Conservation (phyloP, 495 filamentous ascomycete genomes). For the Neurospora tetrasperma region DNA sequence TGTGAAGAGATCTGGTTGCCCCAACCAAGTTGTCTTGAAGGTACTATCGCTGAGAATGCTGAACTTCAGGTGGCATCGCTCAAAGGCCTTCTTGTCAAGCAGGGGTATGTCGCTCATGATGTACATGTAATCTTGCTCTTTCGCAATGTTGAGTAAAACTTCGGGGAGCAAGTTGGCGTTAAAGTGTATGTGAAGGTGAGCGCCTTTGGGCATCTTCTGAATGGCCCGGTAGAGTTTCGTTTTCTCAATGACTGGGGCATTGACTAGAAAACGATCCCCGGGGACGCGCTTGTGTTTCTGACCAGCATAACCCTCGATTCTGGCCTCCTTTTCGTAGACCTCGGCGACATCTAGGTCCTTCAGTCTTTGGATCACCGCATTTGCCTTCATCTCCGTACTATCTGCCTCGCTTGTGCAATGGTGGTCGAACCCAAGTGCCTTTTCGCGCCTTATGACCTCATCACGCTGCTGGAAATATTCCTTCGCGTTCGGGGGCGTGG, state of each 20-base stretch:
- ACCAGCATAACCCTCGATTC: slow-evolving; percentile 17
- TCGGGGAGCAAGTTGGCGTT: slow-evolving; percentile 42
- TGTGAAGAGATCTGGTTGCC: slow-evolving; percentile 10
- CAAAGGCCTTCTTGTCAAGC: slow-evolving; percentile 14
- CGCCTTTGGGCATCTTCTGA: slow-evolving; percentile 40
- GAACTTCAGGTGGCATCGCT: slow-evolving; percentile 40
- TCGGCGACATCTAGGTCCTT: slow-evolving; percentile 21
- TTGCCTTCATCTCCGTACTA: slow-evolving; percentile 17
- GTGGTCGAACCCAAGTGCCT: slow-evolving; percentile 16
- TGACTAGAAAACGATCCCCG: slow-evolving; percentile 40
- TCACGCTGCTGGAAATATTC: not conserved
- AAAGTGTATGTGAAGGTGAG: slow-evolving; percentile 48
- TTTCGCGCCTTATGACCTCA: slow-evolving; percentile 7
- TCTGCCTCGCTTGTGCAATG: slow-evolving; percentile 10
- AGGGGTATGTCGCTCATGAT: slow-evolving; percentile 37
- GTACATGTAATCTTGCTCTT: slow-evolving; percentile 41
- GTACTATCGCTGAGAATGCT: slow-evolving; percentile 27
- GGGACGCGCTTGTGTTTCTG: slow-evolving; percentile 23
- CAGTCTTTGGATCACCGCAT: slow-evolving; percentile 23
- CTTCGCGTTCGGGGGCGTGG: not conserved
- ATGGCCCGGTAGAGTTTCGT: slow-evolving; percentile 34
- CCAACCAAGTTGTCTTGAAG: slow-evolving; percentile 7
- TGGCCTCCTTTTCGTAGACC: slow-evolving; percentile 12
- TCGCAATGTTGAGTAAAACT: slow-evolving; percentile 40
- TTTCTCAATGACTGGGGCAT: slow-evolving; percentile 34